A percentile compares a stretch with the other conserved stretches of the same genome.
Evolutionary conservation across 768 basidiomycete genomes (phyloP).

Genomic region (Podaxis sp.): DNA sequence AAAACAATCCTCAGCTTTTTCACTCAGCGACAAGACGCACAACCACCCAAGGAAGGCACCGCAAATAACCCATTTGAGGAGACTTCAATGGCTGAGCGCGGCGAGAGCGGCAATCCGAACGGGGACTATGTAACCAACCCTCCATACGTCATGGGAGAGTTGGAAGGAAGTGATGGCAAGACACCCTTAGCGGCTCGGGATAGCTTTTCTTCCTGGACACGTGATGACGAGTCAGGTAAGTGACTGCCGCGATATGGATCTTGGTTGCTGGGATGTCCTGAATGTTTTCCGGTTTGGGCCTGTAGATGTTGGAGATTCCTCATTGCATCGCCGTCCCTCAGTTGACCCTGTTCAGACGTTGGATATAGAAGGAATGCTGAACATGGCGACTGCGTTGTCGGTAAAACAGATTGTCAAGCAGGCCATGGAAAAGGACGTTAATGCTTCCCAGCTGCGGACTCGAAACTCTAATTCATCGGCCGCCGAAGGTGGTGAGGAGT

Average conservation of each 20-base stretch:
- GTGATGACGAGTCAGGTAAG: slow-evolving; percentile 1
- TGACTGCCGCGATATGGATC: neutral
- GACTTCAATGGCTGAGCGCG: neutral
- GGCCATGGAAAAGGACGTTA: neutral
- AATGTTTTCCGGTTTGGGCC: neutral
- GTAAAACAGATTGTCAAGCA: slow-evolving; percentile 27
- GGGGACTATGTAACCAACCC: slow-evolving; percentile 5
- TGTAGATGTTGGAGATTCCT: neutral
- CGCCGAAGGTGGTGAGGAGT: neutral
- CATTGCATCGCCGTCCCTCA: slow-evolving; percentile 10
- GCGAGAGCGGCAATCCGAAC: neutral
- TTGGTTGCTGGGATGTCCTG: neutral
- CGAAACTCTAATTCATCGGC: neutral
- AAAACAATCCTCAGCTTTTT: neutral
- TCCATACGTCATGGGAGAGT: slow-evolving; percentile 7
- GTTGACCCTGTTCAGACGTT: slow-evolving; percentile 32
- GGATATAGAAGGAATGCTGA: slow-evolving; percentile 55
- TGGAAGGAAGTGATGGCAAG: neutral
- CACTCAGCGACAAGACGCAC: neutral
- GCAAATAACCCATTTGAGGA: slow-evolving; percentile 4
- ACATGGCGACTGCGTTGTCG: slow-evolving; percentile 46
- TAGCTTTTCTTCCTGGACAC: slow-evolving; percentile 11
- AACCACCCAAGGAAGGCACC: neutral
- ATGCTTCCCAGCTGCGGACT: neutral
- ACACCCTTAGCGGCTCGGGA: neutral